Base-by-base conservation (phyloP, 352 stramenopile genomes). In the Phytopythium aichiense region DNA sequence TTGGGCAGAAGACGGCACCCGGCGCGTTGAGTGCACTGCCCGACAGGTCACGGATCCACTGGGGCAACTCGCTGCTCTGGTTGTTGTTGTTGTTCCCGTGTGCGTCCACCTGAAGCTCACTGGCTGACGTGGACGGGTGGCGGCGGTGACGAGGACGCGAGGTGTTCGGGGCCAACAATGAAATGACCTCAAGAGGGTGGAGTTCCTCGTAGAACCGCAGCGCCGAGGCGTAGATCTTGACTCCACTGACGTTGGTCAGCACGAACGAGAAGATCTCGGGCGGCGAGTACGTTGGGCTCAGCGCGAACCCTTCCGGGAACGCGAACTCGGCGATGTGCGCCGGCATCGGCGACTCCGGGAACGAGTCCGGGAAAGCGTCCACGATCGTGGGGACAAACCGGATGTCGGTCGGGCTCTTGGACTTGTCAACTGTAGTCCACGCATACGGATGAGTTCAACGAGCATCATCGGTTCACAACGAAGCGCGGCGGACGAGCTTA, bases 1-100 rank as follows among this genome's bases (percentile, higher is more conserved):
- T 98, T 6, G 96, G 94, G 37, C 91, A 87, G 67, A 96, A 98
- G 20, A 92, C 83, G 28, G 84, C 74, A 0, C 81, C 79, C 22
- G 83, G 78, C 20, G 75, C 73, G 30, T 71, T 73, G 4, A 71
- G 59, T 13, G 73, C 68, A 43, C 79, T 70, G 0, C 72, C 69
- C 22, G 81, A 91, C 2, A 91, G 61, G 57, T 91, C 79, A 51
- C 87, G 80, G 5, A 91, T 69, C 84, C 84, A 93, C 54, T 85
- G 83, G 0, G 84, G 81, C 13, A 93, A 58, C 59, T 89, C 75
- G 20, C 57, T 64, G 20, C 59, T 64, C 31, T 83, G 74, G 25
- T 87, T 82, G 56, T 87, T 78, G 59, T 74, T 79, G 56, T 72
- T 75, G 28, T 73, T 66, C 9, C 15, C 33, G 37, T 30, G 65